Percentiles rank a stretch among this genome's conserved stretches.
phyloP scores from a whole-genome alignment of 495 filamentous ascomycete genomes.

The Penicillium steckii region DNA sequence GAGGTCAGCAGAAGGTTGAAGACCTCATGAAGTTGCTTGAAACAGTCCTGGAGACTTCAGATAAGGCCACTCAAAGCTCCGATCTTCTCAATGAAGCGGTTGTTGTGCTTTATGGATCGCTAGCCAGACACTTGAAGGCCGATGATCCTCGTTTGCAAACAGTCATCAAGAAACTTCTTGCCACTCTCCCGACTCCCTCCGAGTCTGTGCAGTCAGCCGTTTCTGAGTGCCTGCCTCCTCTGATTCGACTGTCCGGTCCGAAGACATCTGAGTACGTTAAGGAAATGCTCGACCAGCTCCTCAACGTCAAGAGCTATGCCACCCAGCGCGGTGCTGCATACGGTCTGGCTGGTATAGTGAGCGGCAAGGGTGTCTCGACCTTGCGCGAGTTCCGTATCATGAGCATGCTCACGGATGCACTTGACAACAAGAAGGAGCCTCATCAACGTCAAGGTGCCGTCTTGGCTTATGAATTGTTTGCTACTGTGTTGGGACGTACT shows the following conservation, averaged over 20 bases:
- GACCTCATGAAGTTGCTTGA: constrained; percentile 91
- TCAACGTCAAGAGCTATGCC: constrained; percentile 86
- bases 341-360: constrained; percentile 86
- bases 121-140: constrained; percentile 80
- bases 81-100: constrained; percentile 95
- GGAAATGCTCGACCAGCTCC: constrained; percentile 71
- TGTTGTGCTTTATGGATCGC: constrained; percentile 91
- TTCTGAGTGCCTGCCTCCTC: constrained; percentile 85
- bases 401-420: constrained; percentile 68
- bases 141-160: constrained; percentile 81
- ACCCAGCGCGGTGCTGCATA: constrained; percentile 91
- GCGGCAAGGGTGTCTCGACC: constrained; percentile 78
- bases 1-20: constrained; percentile 79
- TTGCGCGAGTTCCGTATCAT: constrained; percentile 84
- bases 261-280: constrained; percentile 77
- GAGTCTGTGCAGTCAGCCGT: constrained; percentile 96
- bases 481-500: constrained; percentile 76
- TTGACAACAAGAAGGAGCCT: constrained; percentile 89
- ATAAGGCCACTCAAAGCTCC: constrained; percentile 70
- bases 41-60: constrained; percentile 73
- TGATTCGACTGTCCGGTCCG: constrained; percentile 76
- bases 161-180: constrained; percentile 79
- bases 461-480: constrained; percentile 86
- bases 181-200: constrained; percentile 89
- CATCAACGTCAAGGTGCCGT: constrained; percentile 87